Percentiles rank a stretch among this genome's conserved stretches.
phyloP scores from a whole-genome alignment of 2,329 filamentous ascomycete species.

The Epichloe uncinata region DNA sequence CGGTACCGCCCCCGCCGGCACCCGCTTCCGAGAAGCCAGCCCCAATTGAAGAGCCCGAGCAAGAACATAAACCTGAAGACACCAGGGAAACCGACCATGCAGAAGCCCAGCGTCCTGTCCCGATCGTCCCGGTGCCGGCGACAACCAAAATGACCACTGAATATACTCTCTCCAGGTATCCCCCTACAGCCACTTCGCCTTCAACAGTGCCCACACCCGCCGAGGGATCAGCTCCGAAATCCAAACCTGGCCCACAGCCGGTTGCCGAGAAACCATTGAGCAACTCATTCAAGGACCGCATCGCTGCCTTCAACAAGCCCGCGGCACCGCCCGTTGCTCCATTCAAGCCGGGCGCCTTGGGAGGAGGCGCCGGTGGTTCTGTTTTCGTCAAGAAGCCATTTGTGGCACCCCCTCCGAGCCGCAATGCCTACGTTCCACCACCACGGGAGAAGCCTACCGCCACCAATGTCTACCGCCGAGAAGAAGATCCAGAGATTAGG shows the following conservation, averaged over 20 bases:
- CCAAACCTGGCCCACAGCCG: constrained; percentile 46
- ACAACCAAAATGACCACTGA: constrained; percentile 19
- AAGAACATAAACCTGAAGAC: constrained; percentile 23
- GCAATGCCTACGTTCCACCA: constrained; percentile 78
- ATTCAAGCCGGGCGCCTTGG: constrained; percentile 62
- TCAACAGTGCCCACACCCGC: constrained; percentile 23
- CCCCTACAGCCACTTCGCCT: constrained; percentile 7
- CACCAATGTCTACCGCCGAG: constrained; percentile 67
- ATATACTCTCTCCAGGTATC: constrained; percentile 9
- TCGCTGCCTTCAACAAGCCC: constrained; percentile 91
- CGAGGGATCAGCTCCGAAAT: constrained; percentile 20
- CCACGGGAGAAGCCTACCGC: constrained; percentile 54
- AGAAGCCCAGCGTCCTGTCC: constrained; percentile 23
- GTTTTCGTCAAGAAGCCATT: constrained; percentile 94
- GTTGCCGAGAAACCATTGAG: constrained; percentile 57
- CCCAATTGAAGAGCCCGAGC: constrained; percentile 9
- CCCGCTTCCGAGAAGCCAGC: constrained; percentile 14
- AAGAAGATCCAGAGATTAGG: constrained; percentile 67
- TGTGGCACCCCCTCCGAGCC: constrained; percentile 90
- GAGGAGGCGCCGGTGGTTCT: constrained; percentile 36
- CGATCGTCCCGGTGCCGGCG: constrained; percentile 15
- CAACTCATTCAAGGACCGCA: constrained; percentile 84
- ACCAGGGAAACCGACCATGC: constrained; percentile 15
- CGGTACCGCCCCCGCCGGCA: constrained; percentile 20
- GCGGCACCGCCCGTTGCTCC: constrained; percentile 77